Base-by-base conservation (phyloP, 805 yeast species). In the Monosporozyma siamensis region DNA sequence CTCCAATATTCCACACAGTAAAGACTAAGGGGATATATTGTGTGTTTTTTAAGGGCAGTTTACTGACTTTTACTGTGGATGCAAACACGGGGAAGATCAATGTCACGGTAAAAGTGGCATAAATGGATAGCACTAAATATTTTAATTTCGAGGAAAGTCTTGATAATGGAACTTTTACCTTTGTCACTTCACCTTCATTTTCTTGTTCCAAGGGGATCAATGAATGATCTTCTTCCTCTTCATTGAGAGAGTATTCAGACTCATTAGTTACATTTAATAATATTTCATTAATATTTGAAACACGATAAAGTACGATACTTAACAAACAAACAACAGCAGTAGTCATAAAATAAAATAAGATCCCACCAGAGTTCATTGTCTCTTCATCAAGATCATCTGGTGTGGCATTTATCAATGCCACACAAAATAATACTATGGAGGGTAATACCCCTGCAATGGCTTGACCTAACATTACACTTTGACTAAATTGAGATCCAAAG, bases 401-500 rank as follows among this genome's bases (percentile, higher is more conserved):
- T n/a, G n/a, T n/a, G n/a, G n/a, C n/a, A 21, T 39, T 32, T 82
- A 74, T 9, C 72, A 45, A 46, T 78, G 80, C 51, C 77, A 72
- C 11, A 82, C 79, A 15, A 29, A 63, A 55, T 11, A 63, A 40
- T 2, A 59, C 62, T 14, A 83, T 57, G 0, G 95, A 78, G 2
- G 98, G 97, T 27, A 90, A 65, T 0, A 92, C 95, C 2, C 98
- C 98, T 0, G 97, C 87, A 14, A 90, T 67, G 0, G 95, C 95
- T 61, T 90, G 95, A 1, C 98, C 98, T 3, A 89, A 89, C 82
- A 92, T 85, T 2, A 82, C 82, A 0, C 84, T 94, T 55, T 92
- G 95, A 9, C 95, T 89, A 57, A 75, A 84, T 11, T 78, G 72
- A 1, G 86, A 71, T 4, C 92, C 89, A 56, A 78, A 69, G 1